Percentiles rank a stretch among this genome's conserved stretches.
These are phyloP conservation scores for Populus trichocarpa DNA, from an alignment of 441 rosid species.

Conservation along the genomic window DNA sequence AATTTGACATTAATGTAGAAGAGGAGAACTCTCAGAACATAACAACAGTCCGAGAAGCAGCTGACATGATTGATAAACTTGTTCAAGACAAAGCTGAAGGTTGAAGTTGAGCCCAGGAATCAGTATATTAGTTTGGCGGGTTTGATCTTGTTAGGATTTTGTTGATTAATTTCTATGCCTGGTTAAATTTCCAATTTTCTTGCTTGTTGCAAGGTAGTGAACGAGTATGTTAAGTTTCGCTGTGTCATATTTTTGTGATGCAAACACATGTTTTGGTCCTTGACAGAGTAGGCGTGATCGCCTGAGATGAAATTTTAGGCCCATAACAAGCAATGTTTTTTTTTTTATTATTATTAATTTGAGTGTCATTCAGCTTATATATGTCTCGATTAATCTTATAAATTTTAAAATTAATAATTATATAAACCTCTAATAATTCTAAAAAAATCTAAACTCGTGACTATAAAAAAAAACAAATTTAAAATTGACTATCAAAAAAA, in stretches of 20 bases:
- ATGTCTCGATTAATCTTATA: rapidly evolving
- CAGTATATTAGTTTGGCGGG: not conserved
- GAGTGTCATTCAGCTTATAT: rapidly evolving
- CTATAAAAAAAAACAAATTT: no score
- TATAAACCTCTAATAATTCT: rapidly evolving
- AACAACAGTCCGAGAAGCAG: slow-evolving; percentile 58
- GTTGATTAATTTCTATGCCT: not conserved
- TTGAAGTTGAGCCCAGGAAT: not conserved
- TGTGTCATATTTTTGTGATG: not conserved
- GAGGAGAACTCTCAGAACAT: slow-evolving; percentile 66
- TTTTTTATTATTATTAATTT: no score
- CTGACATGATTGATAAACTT: slow-evolving; percentile 60
- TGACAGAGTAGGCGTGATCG: not conserved
- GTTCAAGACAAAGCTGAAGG: slow-evolving; percentile 37
- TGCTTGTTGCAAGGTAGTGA: not conserved
- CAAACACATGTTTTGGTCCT: not conserved
- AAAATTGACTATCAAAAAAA: no score
- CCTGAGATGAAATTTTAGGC: not conserved
- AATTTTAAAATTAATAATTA: no score
- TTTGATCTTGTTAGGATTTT: not conserved
- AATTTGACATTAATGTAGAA: slow-evolving; percentile 52
- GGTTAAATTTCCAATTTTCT: not conserved
- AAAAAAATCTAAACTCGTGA: rapidly evolving
- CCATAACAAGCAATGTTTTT: not conserved
- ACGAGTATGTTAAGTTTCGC: not conserved